A percentile compares a stretch with the other conserved stretches of the same genome.
Conservation (phyloP, 1,284 basidiomycete species). For the Marasmius tenuissimus region DNA sequence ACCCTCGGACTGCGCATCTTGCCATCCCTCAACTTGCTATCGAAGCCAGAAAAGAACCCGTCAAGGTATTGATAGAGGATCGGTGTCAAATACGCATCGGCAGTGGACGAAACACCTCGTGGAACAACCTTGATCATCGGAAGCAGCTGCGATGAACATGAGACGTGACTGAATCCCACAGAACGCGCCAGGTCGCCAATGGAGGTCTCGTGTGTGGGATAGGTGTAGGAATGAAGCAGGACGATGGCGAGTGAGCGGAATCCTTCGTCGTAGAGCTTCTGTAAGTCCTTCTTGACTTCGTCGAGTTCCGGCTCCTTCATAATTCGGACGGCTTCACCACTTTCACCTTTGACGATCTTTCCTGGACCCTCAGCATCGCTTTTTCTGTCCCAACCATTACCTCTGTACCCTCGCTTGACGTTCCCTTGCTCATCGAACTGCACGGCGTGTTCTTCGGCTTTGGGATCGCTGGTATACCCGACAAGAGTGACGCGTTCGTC, state of each 20-base stretch:
- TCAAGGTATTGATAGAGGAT: conserved; percentile 86
- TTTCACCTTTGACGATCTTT: conserved; percentile 79
- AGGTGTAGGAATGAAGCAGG: conserved; percentile 92
- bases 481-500: conserved; percentile 95
- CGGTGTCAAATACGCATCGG: conserved; percentile 96
- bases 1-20: conserved; percentile 55
- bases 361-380: conserved; percentile 75
- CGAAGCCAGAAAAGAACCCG: conserved; percentile 90
- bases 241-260: conserved; percentile 87
- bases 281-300: conserved; percentile 57
- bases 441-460: conserved; percentile 73
- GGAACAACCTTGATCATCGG: conserved; percentile 97
- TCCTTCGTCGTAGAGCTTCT: conserved; percentile 71
- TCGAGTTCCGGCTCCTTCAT: conserved; percentile 70
- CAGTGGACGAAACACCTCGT: conserved; percentile 89
- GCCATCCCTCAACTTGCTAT: conserved; percentile 61
- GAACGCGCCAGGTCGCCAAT: conserved; percentile 75
- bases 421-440: conserved; percentile 72
- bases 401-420: conserved; percentile 70
- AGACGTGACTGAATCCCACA: conserved; percentile 86
- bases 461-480: conserved; percentile 89
- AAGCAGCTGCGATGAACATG: conserved; percentile 83
- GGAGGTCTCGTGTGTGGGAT: conserved; percentile 75
- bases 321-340: conserved; percentile 90
- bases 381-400: conserved; percentile 67